These are phyloP conservation scores for Claviceps fusiformis DNA, from an alignment of 2,329 filamentous ascomycete genomes.

Conservation along the genomic window DNA sequence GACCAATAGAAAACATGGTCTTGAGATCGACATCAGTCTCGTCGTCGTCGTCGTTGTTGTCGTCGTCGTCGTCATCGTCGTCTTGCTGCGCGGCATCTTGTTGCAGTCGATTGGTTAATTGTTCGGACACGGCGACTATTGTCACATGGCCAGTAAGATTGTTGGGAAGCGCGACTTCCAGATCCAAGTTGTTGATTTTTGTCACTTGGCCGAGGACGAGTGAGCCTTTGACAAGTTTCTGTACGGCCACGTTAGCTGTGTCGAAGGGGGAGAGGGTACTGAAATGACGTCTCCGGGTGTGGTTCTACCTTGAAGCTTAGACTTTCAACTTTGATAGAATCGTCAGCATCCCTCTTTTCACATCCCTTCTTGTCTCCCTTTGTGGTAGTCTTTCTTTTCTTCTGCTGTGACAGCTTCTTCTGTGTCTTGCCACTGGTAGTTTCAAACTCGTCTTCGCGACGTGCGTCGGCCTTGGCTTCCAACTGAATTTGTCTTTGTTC, in stretches of 20 bases:
- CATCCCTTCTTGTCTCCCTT: conserved; percentile 39
- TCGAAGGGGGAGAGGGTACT: background rate
- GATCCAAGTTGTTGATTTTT: conserved; percentile 64
- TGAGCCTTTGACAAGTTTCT: conserved; percentile 76
- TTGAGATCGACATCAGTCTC: conserved; percentile 56
- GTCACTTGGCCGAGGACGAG: conserved; percentile 78
- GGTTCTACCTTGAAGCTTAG: conserved; percentile 67
- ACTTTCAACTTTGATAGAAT: conserved; percentile 63
- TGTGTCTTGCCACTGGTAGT: conserved; percentile 28
- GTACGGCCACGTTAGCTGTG: conserved; percentile 13
- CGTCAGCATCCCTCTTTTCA: conserved; percentile 30
- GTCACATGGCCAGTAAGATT: conserved; percentile 83
- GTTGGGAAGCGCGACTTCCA: conserved; percentile 78
- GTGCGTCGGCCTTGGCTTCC: conserved; percentile 80
- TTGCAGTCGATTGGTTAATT: conserved; percentile 64
- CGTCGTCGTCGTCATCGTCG: conserved; percentile 34
- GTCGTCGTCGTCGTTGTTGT: conserved; percentile 24
- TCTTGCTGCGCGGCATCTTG: conserved; percentile 40
- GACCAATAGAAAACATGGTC: conserved; percentile 64
- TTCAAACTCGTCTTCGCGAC: conserved; percentile 66
- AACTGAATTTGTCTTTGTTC: conserved; percentile 95
- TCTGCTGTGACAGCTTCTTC: conserved; percentile 32
- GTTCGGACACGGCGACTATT: conserved; percentile 79
- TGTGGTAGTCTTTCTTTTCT: conserved; percentile 39
- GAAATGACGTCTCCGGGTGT: background rate